Evolutionary conservation across 192 early-diverging fungal species (phyloP), one percentile per base, ranked within the genome.

Genomic region (Powellomyces hirtus): DNA sequence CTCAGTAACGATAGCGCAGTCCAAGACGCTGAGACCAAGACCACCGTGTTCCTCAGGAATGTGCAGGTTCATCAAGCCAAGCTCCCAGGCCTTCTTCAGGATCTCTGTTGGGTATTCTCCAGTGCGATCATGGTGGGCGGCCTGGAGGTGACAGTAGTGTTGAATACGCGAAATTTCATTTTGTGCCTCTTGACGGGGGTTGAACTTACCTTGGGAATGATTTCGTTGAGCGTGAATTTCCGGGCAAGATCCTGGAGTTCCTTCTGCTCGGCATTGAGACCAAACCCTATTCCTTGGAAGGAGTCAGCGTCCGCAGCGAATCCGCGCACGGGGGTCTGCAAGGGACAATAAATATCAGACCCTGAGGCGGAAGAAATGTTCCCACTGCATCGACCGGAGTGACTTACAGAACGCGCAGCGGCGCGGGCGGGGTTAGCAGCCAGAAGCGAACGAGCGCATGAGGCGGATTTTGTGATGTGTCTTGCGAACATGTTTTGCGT

Each of bases 51-150:
- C 85, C 34, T 83, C 68, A 34, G 94, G 92, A 40, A 98, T 84
- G 75, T 98, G 94, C 5, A 89, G 88, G 81, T 97, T 97, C 72
- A 94, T 84, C 26, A 97, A 80, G 33, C 95, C 95, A 58, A 93
- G 81, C 65, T 97, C 94, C 95, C 95, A 97, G 4, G 91, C 91
- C 75, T 83, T 83, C 70, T 83, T 83, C 44, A 83, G 62, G 66
- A 83, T 83, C 62, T 83, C 81, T 35, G 65, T 70, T 11, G 95
- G 95, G 76, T 96, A 98, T 75, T 96, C 92, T 55, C 95, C 95
- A 18, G 92, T 96, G 57, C 86, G 79, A 74, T 98, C 95, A 74
- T 96, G 92, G 75, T 98, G 88, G 5, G 93, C 93, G 7, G 95
- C 95, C 18, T 90, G 80, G n/a, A 29, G 30, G 6, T 29, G 29